These are phyloP conservation scores for Sugiyamaella neomexicana DNA, from an alignment of 1,139 yeast genomes.

Conservation along the genomic window DNA sequence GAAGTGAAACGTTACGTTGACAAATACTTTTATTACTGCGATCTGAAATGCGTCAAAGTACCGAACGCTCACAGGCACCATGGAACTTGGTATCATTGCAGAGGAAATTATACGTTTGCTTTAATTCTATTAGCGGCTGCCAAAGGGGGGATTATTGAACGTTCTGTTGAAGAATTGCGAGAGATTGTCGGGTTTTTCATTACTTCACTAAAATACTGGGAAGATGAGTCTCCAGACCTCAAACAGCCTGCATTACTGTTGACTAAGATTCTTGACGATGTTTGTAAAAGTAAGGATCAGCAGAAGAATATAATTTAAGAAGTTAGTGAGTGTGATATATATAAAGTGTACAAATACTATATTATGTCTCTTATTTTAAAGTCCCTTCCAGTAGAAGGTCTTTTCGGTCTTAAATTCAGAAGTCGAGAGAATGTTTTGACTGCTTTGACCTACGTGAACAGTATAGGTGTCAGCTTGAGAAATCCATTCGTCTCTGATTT, in stretches of 20 bases:
- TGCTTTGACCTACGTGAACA: conserved; percentile 49
- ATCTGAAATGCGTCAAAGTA: conserved; percentile 19
- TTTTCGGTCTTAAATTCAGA: conserved; percentile 34
- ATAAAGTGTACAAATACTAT: neutral
- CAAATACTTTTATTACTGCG: conserved; percentile 23
- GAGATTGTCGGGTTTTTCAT: conserved; percentile 22
- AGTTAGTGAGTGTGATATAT: no score
- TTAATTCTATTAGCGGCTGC: conserved; percentile 22
- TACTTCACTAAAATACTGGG: conserved; percentile 22
- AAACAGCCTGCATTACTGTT: conserved; percentile 17
- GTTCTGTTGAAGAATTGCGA: conserved; percentile 18
- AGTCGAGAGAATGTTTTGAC: conserved; percentile 36
- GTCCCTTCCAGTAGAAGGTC: conserved; percentile 34
- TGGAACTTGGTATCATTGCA: conserved; percentile 26
- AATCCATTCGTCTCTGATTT: conserved; percentile 51
- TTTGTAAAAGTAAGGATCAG: conserved; percentile 7
- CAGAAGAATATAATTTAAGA: conserved; percentile 8
- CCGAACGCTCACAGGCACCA: conserved; percentile 25
- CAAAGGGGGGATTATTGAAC: conserved; percentile 22
- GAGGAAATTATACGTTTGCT: conserved; percentile 22
- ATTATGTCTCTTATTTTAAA: conserved; percentile 25
- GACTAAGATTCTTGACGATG: conserved; percentile 18
- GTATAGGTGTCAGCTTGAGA: conserved; percentile 52
- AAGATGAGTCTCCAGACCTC: conserved; percentile 23
- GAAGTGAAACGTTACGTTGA: conserved; percentile 22